Percentiles rank a stretch among this genome's conserved stretches.
phyloP scores from a whole-genome alignment of 2,329 filamentous ascomycete genomes.

The Amesomyces nigricolor region DNA sequence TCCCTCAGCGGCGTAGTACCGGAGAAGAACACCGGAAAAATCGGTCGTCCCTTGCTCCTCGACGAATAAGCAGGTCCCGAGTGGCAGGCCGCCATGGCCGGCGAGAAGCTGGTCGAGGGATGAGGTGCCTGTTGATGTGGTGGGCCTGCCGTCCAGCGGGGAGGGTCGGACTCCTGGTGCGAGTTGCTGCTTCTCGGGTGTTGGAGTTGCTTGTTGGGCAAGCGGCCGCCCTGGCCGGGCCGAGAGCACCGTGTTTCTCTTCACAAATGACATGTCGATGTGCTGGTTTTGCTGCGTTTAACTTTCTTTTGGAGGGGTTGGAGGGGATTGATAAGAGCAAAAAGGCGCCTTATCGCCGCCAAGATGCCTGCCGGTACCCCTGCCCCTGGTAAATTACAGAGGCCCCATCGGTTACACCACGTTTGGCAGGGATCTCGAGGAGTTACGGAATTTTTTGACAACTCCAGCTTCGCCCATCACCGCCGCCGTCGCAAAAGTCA shows the following conservation, averaged over 20 bases:
- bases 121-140: constrained; percentile 83
- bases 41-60: constrained; percentile 92
- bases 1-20: constrained; percentile 90
- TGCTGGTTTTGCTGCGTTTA: neutral
- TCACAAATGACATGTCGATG: constrained; percentile 51
- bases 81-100: constrained; percentile 75
- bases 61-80: constrained; percentile 75
- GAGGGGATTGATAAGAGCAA: constrained; percentile 18
- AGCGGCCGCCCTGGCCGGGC: constrained; percentile 29
- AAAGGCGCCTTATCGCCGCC: constrained; percentile 10
- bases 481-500: neutral
- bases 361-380: constrained; percentile 5
- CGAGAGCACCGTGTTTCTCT: constrained; percentile 50
- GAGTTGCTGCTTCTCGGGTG: constrained; percentile 34
- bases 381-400: neutral
- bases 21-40: constrained; percentile 75
- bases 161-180: constrained; percentile 66
- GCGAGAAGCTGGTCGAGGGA: constrained; percentile 81
- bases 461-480: neutral
- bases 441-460: constrained; percentile 18
- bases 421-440: neutral
- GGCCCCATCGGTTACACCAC: neutral
- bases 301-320: constrained; percentile 15
- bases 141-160: constrained; percentile 77
- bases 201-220: constrained; percentile 23